A percentile compares a stretch with the other conserved stretches of the same genome.
Conservation (phyloP, 2,329 filamentous ascomycete species). For the Fusarium buharicum region DNA sequence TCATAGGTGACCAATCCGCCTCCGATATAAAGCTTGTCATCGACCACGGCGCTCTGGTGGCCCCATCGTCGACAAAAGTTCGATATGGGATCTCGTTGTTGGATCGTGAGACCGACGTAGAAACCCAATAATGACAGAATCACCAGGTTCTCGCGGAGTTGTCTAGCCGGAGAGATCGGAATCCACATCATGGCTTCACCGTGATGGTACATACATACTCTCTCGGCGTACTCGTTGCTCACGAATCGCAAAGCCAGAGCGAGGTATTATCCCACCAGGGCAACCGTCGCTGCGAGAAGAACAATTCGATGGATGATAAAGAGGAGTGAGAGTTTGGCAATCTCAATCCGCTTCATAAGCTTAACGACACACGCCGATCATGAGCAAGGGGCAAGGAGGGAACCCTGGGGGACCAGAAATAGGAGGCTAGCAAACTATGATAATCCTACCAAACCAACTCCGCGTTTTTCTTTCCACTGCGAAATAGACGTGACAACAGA, state of each 20-base stretch:
- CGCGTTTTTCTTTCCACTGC: slow-evolving; percentile 21
- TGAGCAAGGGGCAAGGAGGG: slow-evolving; percentile 30
- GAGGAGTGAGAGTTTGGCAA: slow-evolving; percentile 18
- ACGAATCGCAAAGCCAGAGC: slow-evolving; percentile 10
- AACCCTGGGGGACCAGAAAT: slow-evolving; percentile 12
- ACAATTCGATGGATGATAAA: slow-evolving; percentile 14
- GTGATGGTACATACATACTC: slow-evolving; percentile 39
- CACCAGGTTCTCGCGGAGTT: slow-evolving; percentile 30
- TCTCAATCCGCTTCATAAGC: slow-evolving; percentile 4
- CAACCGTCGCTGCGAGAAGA: slow-evolving; percentile 7
- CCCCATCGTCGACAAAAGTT: slow-evolving; percentile 66
- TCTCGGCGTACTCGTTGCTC: slow-evolving; percentile 25
- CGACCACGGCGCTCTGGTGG: slow-evolving; percentile 70
- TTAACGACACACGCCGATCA: slow-evolving; percentile 21
- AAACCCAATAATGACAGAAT: slow-evolving; percentile 36
- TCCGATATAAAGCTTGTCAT: slow-evolving; percentile 70
- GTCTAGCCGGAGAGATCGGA: slow-evolving; percentile 32
- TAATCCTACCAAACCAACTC: slow-evolving; percentile 1
- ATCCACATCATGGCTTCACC: slow-evolving; percentile 42
- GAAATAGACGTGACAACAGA: slow-evolving; percentile 40
- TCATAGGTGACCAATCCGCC: slow-evolving; percentile 68
- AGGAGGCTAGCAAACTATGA: background rate
- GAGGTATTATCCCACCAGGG: slow-evolving; percentile 10
- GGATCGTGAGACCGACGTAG: slow-evolving; percentile 39
- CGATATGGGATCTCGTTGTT: slow-evolving; percentile 61